Evolutionary conservation across 495 filamentous ascomycete species (phyloP), one percentile per base, ranked within the genome.

Genomic region (Barbatosphaeria neglecta): DNA sequence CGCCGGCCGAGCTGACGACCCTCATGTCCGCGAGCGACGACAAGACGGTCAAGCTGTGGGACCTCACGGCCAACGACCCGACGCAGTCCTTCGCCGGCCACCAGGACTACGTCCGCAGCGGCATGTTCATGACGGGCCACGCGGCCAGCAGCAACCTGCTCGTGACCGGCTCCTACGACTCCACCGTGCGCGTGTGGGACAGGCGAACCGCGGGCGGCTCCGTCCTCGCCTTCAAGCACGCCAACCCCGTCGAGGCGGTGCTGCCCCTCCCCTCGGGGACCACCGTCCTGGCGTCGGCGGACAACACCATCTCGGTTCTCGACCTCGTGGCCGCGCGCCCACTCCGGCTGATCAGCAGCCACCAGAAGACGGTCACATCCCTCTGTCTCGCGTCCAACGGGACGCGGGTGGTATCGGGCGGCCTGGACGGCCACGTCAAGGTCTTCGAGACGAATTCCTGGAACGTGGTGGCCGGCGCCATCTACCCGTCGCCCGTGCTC

Each of bases 351-450:
- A 82, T 99, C 37, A 80, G 84, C 45, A 95, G 89, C 58, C 93
- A 99, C 62, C 92, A 99, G 65, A 97, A 96, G 77, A 95, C 92
- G 0, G 87, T 99, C 24, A 97, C 92, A 0, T 78, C 85, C 4
- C 74, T 99, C 27, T 71, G 67, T 37, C 59, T 75, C n/a, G 92
- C 88, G 0, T 86, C 84, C 23, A 81, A 85, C 52, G 79, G 82
- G 16, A 78, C 79, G 6, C 76, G 93, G 38, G 70, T 99, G 41
- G 75, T 99, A 48, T 86, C 78, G 58, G 93, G 87, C 61, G 84
- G 80, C 15, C 70, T 99, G 25, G 92, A 99, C 62, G 93, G 93
- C 13, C 92, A 96, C 59, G 76, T 99, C 64, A 99, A 99, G 68
- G 76, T 97, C 31, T 95, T 90, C 51, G 90, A 97, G 65, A 92